Conservation (phyloP, 2,329 filamentous ascomycete species). For the Penicillium sp. region DNA sequence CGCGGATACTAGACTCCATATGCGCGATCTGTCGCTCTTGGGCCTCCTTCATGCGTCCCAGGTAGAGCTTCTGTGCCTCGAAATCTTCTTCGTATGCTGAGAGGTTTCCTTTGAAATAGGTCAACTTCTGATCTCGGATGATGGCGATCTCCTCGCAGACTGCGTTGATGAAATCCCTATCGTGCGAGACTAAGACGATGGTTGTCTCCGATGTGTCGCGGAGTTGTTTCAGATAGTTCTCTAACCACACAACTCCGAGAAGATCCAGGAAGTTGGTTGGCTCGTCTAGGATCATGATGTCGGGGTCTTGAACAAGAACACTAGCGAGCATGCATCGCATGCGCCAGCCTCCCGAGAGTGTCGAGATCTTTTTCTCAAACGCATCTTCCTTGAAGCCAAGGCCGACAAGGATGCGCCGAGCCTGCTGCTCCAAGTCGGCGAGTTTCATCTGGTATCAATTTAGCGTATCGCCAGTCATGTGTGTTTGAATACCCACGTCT, state of each 20-base stretch:
- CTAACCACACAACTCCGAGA: conserved; percentile 81
- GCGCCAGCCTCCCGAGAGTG: conserved; percentile 75
- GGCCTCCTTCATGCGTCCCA: conserved; percentile 76
- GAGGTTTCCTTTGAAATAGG: conserved; percentile 75
- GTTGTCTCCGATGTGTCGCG: conserved; percentile 60
- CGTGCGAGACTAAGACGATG: conserved; percentile 79
- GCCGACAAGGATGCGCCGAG: conserved; percentile 66
- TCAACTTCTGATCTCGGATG: conserved; percentile 69
- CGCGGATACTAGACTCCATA: conserved; percentile 74
- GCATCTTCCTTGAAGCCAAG: conserved; percentile 69
- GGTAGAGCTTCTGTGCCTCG: conserved; percentile 64
- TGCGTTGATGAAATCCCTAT: conserved; percentile 76
- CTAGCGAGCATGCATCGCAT: conserved; percentile 69
- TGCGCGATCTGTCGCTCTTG: conserved; percentile 80
- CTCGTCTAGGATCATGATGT: conserved; percentile 81
- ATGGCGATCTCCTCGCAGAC: conserved; percentile 77
- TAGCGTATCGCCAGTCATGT: conserved; percentile 3
- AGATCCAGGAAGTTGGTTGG: conserved; percentile 86
- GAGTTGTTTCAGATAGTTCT: conserved; percentile 66
- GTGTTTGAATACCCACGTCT: conserved; percentile 45
- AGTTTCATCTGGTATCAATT: conserved; percentile 50
- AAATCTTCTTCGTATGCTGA: conserved; percentile 70
- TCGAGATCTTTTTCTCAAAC: conserved; percentile 61
- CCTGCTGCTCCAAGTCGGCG: conserved; percentile 65
- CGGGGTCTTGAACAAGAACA: conserved; percentile 70